Evolutionary conservation across 768 basidiomycete species (phyloP), one percentile per base, ranked within the genome.

Genomic region (Trametes elegans): DNA sequence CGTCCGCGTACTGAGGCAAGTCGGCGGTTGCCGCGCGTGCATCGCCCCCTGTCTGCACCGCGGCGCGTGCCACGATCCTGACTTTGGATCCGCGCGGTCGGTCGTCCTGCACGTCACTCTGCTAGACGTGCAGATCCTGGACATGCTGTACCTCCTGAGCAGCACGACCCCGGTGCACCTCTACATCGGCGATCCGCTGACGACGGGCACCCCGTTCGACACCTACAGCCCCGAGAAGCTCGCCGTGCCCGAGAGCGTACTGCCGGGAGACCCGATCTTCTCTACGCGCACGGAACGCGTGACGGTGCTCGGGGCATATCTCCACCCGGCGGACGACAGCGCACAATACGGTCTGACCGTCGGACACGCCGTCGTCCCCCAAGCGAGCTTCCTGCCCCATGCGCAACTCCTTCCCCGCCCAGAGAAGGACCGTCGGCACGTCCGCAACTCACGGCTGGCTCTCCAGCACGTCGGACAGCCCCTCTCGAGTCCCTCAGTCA

Each of bases 141-240:
- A 53, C 16, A 52, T 55, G 36, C 28, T 60, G 11, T 51, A 53
- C n/a, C 50, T 60, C 29, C 21, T 56, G 55, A 21, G 13, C 19
- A 49, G 47, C 59, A 19, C 35, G 8, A 21, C 57, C 10, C 59
- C 59, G 19, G 59, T 60, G 18, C 59, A 60, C 31, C 51, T 60
- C 21, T 60, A 57, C 47, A 53, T 60, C 31, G 59, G 59, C 42
- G 59, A 60, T 23, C 59, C 59, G 5, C 55, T 60, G 27, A 32
- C 55, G 23, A 53, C 59, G 21, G 50, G 51, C 31, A 60, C 59
- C 3, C 35, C 55, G 6, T 51, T 60, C 42, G 48, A 57, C 42
- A 23, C 36, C 8, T 60, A 60, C 55, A 60, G 47, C 51, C 55
- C 59, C 14, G 55, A 60, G 42, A 49, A 45, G 18, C 40, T 60